A percentile compares a stretch with the other conserved stretches of the same genome.
Evolutionary conservation across 163 green algal genomes (phyloP).

Genomic region (Chloromonas sp.): DNA sequence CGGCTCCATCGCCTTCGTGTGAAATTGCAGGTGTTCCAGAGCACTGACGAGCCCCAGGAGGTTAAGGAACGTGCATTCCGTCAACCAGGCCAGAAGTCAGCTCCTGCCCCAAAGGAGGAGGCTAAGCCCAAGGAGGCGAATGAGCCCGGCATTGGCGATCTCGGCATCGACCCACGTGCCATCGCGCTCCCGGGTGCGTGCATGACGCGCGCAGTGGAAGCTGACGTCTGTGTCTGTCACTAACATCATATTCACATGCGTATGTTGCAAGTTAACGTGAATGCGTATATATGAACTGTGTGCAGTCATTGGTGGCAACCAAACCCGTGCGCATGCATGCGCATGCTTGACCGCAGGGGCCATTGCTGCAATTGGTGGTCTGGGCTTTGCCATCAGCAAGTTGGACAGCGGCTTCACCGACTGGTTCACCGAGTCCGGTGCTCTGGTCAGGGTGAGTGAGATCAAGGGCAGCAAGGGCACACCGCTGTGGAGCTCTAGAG

Average conservation of each 20-base stretch:
- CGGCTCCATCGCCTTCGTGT: no score
- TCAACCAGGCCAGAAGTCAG: slow-evolving; percentile 1
- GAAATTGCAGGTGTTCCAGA: slow-evolving; percentile 22
- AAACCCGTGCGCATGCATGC: no score
- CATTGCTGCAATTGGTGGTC: slow-evolving; percentile 18
- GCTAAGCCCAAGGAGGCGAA: slow-evolving; percentile 5
- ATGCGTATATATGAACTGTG: no score
- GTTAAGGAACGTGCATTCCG: slow-evolving; percentile 20
- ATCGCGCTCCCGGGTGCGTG: slow-evolving; percentile 23
- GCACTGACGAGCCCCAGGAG: not conserved
- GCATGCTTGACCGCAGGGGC: slow-evolving; percentile 6
- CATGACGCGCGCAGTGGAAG: not conserved
- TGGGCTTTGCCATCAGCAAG: slow-evolving; percentile 24
- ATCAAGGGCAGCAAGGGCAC: not conserved
- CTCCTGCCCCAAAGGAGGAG: not conserved
- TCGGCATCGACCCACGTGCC: slow-evolving; percentile 21
- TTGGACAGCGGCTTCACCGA: slow-evolving; percentile 24
- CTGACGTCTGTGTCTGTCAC: no score
- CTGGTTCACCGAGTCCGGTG: slow-evolving; percentile 21
- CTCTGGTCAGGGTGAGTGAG: slow-evolving; percentile 11
- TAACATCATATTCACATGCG: no score
- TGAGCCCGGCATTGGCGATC: not conserved
- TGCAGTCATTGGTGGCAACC: no score
- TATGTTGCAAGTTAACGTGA: no score
- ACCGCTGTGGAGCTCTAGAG: not conserved